Base-by-base conservation (phyloP, 257 asterid genomes). In the Solanum piurae region DNA sequence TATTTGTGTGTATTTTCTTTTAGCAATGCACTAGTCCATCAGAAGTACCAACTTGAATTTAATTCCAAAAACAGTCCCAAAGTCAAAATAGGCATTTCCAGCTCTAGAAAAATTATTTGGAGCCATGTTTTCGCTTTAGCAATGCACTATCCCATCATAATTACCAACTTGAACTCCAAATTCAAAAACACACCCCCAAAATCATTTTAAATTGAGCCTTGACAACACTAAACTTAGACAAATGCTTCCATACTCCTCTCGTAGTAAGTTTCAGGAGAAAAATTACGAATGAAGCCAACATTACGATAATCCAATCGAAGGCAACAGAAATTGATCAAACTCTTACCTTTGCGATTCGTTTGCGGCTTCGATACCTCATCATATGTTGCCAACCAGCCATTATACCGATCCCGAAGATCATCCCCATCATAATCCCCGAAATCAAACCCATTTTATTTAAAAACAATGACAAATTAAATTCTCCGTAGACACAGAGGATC, bases 381-480 rank as follows among this genome's bases (percentile, higher is more conserved):
- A 87, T 87, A 77, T 82, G 31, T 21, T 74, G 86, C 89, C 89
- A 87, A 14, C 89, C 87, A 3, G 49, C 69, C 87, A 87, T 82
- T 55, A 82, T 37, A 25, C 76, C 73, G 25, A 87, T 79, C 69
- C 89, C 89, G 21, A 44, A 60, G 10, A 80, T 40, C 80, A 68
- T 62, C 72, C 86, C 89, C 86, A 87, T 66, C 55, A 87, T 1
- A 18, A 82, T 87, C 83, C 89, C 89, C 25, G 89, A 87, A 64
- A 87, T 87, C 82, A 87, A 87, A 12, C 88, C 88, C 88, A 86
- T 86, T 27, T 36, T 74, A 7, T 72, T 3, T 29, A 13, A 69
- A 12, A 68, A 29, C 18, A 27, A 33, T 12, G 12, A 71, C 33
- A n/a, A 62, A 62, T 62, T 10, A n/a, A 71, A 72, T 72, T 21